Evolutionary conservation across 441 rosid species (phyloP).

Genomic region (Bocquillonia castaneifolia): DNA sequence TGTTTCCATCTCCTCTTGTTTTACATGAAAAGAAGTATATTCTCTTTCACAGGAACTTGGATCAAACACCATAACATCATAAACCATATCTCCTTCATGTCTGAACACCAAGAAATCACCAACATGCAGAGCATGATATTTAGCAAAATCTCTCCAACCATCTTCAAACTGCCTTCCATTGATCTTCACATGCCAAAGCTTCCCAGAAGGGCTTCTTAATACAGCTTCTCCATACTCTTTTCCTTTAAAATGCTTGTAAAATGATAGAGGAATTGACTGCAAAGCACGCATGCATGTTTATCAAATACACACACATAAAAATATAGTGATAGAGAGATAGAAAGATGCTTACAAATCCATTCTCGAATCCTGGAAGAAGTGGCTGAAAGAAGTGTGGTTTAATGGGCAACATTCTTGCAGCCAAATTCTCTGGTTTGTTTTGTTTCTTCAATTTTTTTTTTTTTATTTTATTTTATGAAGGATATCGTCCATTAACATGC

Average conservation of each 20-base stretch:
- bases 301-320: background rate
- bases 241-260: conserved; percentile 16
- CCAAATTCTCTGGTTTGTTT: no score
- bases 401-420: background rate
- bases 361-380: conserved; percentile 20
- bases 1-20: conserved; percentile 2
- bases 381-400: conserved; percentile 27
- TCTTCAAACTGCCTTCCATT: conserved; percentile 12
- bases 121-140: conserved; percentile 21
- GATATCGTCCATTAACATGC: no score
- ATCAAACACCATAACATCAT: conserved; percentile 21
- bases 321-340: background rate
- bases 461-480: no score
- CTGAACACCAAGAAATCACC: conserved; percentile 26
- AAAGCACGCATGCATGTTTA: background rate
- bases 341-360: conserved; percentile 10
- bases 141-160: conserved; percentile 25
- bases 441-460: no score
- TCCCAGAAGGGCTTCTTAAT: conserved; percentile 15
- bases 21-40: background rate
- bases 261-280: conserved; percentile 25
- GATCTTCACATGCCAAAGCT: conserved; percentile 19
- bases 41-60: conserved; percentile 18
- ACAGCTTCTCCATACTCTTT: background rate
- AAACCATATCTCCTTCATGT: conserved; percentile 17